Percentiles rank a stretch among this genome's conserved stretches.
Evolutionary conservation across 2,329 filamentous ascomycete species (phyloP).

Genomic region (Colletotrichum sojae): DNA sequence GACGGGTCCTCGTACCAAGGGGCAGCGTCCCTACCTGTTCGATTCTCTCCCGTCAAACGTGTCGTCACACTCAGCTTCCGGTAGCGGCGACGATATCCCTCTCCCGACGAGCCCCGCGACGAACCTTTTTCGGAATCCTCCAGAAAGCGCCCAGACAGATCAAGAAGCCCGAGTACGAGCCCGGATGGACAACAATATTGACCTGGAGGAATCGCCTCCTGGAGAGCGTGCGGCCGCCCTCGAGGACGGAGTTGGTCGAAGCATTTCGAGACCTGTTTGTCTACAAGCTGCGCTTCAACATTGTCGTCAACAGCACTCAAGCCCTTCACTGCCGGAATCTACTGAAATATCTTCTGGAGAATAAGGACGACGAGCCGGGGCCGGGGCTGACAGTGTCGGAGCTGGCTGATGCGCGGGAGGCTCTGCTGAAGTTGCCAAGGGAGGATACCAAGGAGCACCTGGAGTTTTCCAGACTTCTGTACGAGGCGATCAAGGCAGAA

Average conservation of each 20-base stretch:
- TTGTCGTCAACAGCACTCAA: conserved; percentile 75
- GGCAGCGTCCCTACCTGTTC: conserved; percentile 52
- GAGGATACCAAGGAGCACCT: conserved; percentile 63
- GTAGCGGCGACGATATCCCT: conserved; percentile 43
- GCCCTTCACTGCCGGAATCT: conserved; percentile 70
- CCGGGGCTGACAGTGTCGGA: conserved; percentile 56
- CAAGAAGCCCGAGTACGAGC: conserved; percentile 75
- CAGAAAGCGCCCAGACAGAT: conserved; percentile 70
- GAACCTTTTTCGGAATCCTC: conserved; percentile 75
- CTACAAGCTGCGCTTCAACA: conserved; percentile 63
- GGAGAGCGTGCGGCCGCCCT: conserved; percentile 75
- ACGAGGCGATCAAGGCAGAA: conserved; percentile 48
- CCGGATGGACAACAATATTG: conserved; percentile 80
- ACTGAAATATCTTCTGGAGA: conserved; percentile 70
- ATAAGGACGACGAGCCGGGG: conserved; percentile 51
- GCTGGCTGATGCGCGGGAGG: conserved; percentile 60
- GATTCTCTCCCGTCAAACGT: conserved; percentile 47
- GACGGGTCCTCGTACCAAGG: conserved; percentile 53
- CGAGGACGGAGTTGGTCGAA: conserved; percentile 71
- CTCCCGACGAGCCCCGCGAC: conserved; percentile 43
- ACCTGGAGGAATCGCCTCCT: conserved; percentile 75
- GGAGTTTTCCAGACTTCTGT: conserved; percentile 61
- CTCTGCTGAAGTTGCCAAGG: conserved; percentile 58
- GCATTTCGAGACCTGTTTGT: conserved; percentile 77
- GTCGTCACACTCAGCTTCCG: conserved; percentile 45